Base-by-base conservation (phyloP, 208 protist species). In the Acanthamoeba culbertsoni region DNA sequence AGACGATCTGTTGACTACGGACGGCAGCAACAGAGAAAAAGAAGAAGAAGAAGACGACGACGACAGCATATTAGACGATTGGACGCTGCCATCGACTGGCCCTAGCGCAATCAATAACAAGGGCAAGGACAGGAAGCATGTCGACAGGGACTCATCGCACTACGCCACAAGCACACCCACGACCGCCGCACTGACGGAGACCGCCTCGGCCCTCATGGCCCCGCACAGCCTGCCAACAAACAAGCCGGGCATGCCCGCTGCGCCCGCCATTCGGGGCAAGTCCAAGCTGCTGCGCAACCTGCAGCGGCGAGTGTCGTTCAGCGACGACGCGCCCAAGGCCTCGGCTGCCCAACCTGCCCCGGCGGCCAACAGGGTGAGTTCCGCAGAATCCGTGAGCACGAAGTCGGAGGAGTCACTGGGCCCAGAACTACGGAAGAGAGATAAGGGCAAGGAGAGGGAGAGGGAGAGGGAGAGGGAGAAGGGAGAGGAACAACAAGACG, bases 61-160 rank as follows among this genome's bases (percentile, higher is more conserved):
- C 28, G 77, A 86, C 45, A 86, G 77, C 77, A 16, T 86, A 57
- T n/a, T 86, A 1, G 51, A 86, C 28, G 77, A 86, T 33, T 86
- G 77, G 77, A 63, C 26, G 0, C 26, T 28, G 57, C 57, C 57
- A 6, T 63, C 57, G 26, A 7, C 43, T 86, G n/a, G 12, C 16
- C 7, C 7, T 26, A 46, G 26, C 18, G 45, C 73, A 84, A 86
- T 37, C 43, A 7, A 86, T 6, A 12, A 7, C 28, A 57, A 51
- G 18, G 3, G 8, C 3, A 57, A 86, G 77, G 42, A 53, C 14
- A 53, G 57, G 46, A 28, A 14, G n/a, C n/a, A n/a, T n/a, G n/a
- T n/a, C n/a, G n/a, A n/a, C n/a, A n/a, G n/a, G n/a, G n/a, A n/a
- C n/a, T n/a, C n/a, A n/a, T n/a, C n/a, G n/a, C n/a, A n/a, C n/a